Conservation (phyloP, 306 rosid species). For the Mimosa pudica region DNA sequence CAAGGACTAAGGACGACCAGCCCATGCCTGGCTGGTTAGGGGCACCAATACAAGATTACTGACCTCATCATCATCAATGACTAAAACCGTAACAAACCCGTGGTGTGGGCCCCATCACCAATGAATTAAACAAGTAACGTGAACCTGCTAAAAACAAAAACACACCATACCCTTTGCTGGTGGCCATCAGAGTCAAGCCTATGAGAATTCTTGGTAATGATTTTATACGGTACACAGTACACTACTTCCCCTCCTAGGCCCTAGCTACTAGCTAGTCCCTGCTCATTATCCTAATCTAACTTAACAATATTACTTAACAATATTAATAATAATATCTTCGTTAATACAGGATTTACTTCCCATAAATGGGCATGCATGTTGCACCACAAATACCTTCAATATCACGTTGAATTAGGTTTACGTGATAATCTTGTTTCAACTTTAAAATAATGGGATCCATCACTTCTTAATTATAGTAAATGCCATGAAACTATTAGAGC, state of each 20-base stretch:
- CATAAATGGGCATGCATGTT: constrained; percentile 55
- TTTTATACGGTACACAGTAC: too few relatives aligned
- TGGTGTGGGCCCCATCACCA: background rate
- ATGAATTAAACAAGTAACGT: constrained; percentile 9
- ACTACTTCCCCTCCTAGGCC: background rate
- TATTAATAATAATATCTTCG: background rate
- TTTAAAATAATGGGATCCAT: constrained; percentile 31
- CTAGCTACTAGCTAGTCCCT: background rate
- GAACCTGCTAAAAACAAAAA: constrained; percentile 43
- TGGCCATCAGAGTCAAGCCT: constrained; percentile 33
- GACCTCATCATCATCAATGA: constrained; percentile 27
- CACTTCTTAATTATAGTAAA: constrained; percentile 12
- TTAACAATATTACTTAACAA: background rate
- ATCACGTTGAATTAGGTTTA: constrained; percentile 18
- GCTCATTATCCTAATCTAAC: constrained; percentile 29
- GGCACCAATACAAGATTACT: constrained; percentile 10
- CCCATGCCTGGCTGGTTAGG: constrained; percentile 13
- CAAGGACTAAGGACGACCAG: constrained; percentile 4
- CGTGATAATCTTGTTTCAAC: background rate
- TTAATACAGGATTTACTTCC: constrained; percentile 35
- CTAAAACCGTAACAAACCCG: constrained; percentile 9
- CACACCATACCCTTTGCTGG: constrained; percentile 42
- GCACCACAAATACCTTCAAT: constrained; percentile 16
- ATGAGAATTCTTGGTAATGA: constrained; percentile 11
- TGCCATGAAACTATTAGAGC: constrained; percentile 29